These are phyloP conservation scores for Syzygium aromaticum DNA, from an alignment of 345 rosid species.

Conservation along the genomic window DNA sequence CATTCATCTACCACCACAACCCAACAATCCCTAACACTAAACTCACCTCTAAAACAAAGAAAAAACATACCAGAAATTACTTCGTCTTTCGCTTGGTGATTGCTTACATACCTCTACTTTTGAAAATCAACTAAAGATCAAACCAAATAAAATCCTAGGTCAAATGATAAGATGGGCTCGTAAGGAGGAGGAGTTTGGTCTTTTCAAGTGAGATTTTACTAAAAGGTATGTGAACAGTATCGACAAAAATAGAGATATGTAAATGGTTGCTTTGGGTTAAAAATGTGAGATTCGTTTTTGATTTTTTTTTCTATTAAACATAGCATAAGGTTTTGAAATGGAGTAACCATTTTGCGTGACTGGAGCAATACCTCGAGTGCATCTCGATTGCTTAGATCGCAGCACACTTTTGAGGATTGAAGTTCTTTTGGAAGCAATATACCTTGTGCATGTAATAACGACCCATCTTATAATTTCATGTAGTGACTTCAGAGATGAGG, in stretches of 20 bases:
- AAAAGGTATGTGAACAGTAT: background rate
- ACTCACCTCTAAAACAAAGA: background rate
- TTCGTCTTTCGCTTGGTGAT: background rate
- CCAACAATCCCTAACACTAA: background rate
- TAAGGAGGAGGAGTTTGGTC: background rate
- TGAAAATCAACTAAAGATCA: background rate
- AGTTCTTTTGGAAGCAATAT: background rate
- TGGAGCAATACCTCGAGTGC: background rate
- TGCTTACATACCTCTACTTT: background rate
- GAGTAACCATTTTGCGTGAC: background rate
- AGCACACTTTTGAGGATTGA: background rate
- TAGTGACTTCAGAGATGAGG: background rate
- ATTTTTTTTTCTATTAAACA: background rate
- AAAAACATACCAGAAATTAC: background rate
- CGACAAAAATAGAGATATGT: background rate
- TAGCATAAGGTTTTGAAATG: background rate
- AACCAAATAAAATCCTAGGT: background rate
- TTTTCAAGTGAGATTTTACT: background rate
- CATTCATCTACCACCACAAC: background rate
- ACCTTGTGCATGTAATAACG: background rate
- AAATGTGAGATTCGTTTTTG: background rate
- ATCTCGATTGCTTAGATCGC: background rate
- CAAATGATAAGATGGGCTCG: fast-evolving
- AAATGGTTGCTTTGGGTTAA: background rate
- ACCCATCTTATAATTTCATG: background rate